Evolutionary conservation across 1,139 yeast species (phyloP).

Genomic region (Debaryomyces robertsiae): DNA sequence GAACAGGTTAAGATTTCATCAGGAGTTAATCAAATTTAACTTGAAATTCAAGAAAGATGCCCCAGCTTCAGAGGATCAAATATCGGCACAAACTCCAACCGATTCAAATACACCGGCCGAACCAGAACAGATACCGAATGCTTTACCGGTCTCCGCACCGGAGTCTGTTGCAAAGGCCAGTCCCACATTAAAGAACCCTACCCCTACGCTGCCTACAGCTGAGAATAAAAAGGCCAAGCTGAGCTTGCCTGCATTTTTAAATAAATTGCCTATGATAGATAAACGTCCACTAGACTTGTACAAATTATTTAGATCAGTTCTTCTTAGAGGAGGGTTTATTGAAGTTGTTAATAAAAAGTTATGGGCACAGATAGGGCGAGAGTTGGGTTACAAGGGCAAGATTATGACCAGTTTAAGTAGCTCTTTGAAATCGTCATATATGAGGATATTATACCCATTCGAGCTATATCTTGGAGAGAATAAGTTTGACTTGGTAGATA

Average conservation of each 20-base stretch:
- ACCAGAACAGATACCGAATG: too few relatives aligned
- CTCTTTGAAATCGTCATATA: slow-evolving; percentile 62
- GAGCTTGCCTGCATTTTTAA: slow-evolving; percentile 17
- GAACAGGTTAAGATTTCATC: slow-evolving; percentile 33
- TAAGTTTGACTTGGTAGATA: slow-evolving; percentile 16
- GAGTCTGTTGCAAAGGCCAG: not conserved
- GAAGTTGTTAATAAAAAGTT: slow-evolving; percentile 55
- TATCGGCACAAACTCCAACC: not conserved
- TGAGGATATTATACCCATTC: slow-evolving; percentile 37
- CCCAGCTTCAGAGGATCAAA: not conserved
- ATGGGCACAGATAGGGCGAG: slow-evolving; percentile 74
- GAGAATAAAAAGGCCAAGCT: slow-evolving; percentile 9
- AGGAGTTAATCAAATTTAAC: slow-evolving; percentile 25
- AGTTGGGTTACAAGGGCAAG: slow-evolving; percentile 71
- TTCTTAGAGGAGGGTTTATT: slow-evolving; percentile 59
- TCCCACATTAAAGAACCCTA: slow-evolving; percentile 2
- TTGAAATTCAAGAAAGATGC: slow-evolving; percentile 6
- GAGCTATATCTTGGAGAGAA: slow-evolving; percentile 27
- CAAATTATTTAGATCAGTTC: slow-evolving; percentile 52
- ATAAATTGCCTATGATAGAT: slow-evolving; percentile 55
- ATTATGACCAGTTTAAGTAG: slow-evolving; percentile 73
- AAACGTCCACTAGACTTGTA: slow-evolving; percentile 59
- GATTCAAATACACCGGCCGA: not conserved
- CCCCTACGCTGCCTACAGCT: not conserved
- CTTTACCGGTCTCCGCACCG: not conserved